Evolutionary conservation across 306 rosid species (phyloP).

Genomic region (Glycine tomentella): DNA sequence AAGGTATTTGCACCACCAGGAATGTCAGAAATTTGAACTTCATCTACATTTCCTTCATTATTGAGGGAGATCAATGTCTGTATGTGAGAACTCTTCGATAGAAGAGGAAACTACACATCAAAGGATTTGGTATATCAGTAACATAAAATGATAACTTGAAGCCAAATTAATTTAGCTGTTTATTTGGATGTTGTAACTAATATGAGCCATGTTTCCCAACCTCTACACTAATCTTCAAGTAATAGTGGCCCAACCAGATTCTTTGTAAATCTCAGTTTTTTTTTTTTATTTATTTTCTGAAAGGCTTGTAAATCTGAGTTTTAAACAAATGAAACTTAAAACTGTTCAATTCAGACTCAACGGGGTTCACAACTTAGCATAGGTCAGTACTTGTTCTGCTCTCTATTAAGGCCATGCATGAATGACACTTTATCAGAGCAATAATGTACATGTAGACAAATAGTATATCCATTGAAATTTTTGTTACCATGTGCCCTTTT

Average conservation of each 20-base stretch:
- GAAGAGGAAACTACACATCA: slow-evolving; percentile 86
- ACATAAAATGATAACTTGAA: slow-evolving; percentile 26
- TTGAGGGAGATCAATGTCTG: slow-evolving; percentile 72
- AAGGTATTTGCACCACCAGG: slow-evolving; percentile 91
- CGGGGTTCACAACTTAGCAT: neutral
- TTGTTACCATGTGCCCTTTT: neutral
- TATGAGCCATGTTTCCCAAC: slow-evolving; percentile 15
- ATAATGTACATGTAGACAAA: neutral
- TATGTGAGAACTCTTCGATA: slow-evolving; percentile 85
- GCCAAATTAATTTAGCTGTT: slow-evolving; percentile 19
- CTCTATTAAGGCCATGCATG: slow-evolving; percentile 9
- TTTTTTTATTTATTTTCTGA: too few species aligned
- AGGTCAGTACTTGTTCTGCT: neutral
- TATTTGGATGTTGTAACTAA: slow-evolving; percentile 35
- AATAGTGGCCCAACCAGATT: slow-evolving; percentile 31
- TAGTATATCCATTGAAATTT: too few species aligned
- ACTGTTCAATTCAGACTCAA: neutral
- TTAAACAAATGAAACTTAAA: slow-evolving; percentile 12
- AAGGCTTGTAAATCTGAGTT: too few species aligned
- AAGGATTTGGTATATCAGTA: slow-evolving; percentile 41
- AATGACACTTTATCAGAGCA: slow-evolving; percentile 5
- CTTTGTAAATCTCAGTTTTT: neutral
- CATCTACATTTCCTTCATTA: slow-evolving; percentile 66
- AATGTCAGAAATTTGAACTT: slow-evolving; percentile 76
- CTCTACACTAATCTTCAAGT: slow-evolving; percentile 27